These are phyloP conservation scores for Pythium dissotocum DNA, from an alignment of 352 stramenopile species.

Conservation along the genomic window DNA sequence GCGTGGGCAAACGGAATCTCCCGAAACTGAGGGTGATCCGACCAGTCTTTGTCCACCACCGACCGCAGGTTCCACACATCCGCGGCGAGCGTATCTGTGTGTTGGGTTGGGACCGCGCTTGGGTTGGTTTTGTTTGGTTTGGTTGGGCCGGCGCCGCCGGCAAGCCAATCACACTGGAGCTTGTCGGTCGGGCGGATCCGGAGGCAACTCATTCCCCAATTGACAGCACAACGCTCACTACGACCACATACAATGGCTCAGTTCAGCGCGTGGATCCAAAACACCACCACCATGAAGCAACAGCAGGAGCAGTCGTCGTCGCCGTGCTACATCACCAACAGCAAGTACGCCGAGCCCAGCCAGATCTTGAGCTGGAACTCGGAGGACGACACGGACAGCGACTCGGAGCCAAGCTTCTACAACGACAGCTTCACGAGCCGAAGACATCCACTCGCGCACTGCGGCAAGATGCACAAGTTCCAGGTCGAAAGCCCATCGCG, in stretches of 20 bases:
- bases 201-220: slow-evolving; percentile 31
- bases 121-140: neutral
- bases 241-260: slow-evolving; percentile 17
- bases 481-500: slow-evolving; percentile 2
- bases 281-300: neutral
- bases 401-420: slow-evolving; percentile 55
- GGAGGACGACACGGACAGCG: slow-evolving; percentile 68
- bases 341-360: slow-evolving; percentile 20
- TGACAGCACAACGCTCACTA: slow-evolving; percentile 24
- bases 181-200: neutral
- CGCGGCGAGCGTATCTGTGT: slow-evolving; percentile 2
- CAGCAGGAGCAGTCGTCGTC: neutral
- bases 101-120: neutral
- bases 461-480: slow-evolving; percentile 22
- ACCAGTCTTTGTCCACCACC: slow-evolving; percentile 26
- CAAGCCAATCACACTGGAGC: slow-evolving; percentile 7
- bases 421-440: slow-evolving; percentile 52
- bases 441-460: slow-evolving; percentile 46
- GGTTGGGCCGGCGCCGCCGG: slow-evolving; percentile 8
- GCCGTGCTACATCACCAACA: slow-evolving; percentile 11
- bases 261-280: slow-evolving; percentile 20
- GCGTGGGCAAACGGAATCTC: slow-evolving; percentile 21
- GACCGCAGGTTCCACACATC: slow-evolving; percentile 1
- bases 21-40: slow-evolving; percentile 6
- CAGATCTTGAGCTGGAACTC: slow-evolving; percentile 44